Percentiles rank a stretch among this genome's conserved stretches.
These are phyloP conservation scores for Salvia sclarea DNA, from an alignment of 305 asterid species.

Conservation along the genomic window DNA sequence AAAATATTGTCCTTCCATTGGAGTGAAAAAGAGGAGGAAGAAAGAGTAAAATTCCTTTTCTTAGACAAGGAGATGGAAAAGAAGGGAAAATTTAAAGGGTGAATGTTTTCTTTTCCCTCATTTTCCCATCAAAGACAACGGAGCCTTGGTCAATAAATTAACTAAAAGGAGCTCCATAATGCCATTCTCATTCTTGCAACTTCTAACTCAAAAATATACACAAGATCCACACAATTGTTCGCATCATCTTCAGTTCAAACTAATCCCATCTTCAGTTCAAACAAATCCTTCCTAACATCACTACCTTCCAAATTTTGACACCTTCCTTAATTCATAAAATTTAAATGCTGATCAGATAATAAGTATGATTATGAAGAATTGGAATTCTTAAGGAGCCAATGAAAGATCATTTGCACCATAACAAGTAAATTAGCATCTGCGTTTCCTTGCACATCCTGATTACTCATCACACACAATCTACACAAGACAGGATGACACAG, in stretches of 20 bases:
- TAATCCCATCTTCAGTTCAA: slow-evolving; percentile 5
- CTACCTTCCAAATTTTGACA: not conserved
- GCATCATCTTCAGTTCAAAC: not conserved
- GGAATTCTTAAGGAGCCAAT: not conserved
- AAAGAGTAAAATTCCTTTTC: no score
- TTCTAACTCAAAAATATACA: not conserved
- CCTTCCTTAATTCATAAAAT: not conserved
- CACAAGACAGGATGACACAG: not conserved
- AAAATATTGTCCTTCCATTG: no score
- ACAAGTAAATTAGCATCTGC: not conserved
- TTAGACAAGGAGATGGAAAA: no score
- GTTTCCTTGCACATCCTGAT: not conserved
- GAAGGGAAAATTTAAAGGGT: no score
- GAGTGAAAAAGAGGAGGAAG: no score
- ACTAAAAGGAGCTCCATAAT: not conserved
- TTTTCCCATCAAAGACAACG: no score
- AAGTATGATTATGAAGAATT: not conserved
- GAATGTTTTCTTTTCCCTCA: no score
- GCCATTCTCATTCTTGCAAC: not conserved
- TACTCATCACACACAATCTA: slow-evolving; percentile 1
- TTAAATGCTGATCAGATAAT: not conserved
- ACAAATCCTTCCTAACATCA: not conserved
- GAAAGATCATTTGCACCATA: not conserved
- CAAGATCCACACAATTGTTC: not conserved
- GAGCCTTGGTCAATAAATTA: not conserved